Percentiles rank a stretch among this genome's conserved stretches.
These are phyloP conservation scores for Calonectria hongkongensis DNA, from an alignment of 2,329 filamentous ascomycete species.

Conservation along the genomic window DNA sequence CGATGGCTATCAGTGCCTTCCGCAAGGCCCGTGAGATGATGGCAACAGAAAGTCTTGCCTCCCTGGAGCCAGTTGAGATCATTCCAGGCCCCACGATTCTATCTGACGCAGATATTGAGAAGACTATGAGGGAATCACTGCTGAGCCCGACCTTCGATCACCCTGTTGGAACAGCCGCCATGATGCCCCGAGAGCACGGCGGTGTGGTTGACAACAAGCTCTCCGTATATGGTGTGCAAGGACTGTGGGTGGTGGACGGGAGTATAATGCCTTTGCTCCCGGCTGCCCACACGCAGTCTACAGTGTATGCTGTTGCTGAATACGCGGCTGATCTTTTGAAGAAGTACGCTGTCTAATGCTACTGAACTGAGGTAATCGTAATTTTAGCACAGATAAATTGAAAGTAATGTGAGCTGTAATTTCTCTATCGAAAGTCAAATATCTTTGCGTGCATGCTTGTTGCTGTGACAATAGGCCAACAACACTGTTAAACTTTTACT, in stretches of 20 bases:
- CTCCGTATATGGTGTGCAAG: not conserved
- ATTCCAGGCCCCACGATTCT: not conserved
- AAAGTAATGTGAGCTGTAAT: too few relatives aligned
- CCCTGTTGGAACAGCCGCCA: slow-evolving; percentile 8
- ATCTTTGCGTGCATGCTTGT: too few relatives aligned
- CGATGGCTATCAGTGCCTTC: slow-evolving; percentile 6
- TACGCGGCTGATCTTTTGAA: slow-evolving; percentile 7
- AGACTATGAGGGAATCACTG: not conserved
- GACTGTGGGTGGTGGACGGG: slow-evolving; percentile 9
- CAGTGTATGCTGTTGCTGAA: slow-evolving; percentile 7
- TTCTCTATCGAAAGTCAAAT: too few relatives aligned
- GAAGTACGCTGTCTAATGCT: not conserved
- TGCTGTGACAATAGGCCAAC: not conserved
- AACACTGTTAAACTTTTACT: not conserved
- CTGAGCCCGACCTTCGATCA: not conserved
- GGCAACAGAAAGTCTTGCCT: not conserved
- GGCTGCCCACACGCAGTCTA: slow-evolving; percentile 1
- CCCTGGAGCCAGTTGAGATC: slow-evolving; percentile 7
- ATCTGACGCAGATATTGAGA: not conserved
- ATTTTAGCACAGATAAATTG: not conserved
- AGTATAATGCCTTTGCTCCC: slow-evolving; percentile 5
- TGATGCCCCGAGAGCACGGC: slow-evolving; percentile 14
- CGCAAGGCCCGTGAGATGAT: slow-evolving; percentile 11
- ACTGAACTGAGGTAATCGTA: too few relatives aligned
- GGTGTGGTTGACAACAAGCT: slow-evolving; percentile 18